Evolutionary conservation across 2,329 filamentous ascomycete genomes (phyloP).

Genomic region (Botrytis elliptica): DNA sequence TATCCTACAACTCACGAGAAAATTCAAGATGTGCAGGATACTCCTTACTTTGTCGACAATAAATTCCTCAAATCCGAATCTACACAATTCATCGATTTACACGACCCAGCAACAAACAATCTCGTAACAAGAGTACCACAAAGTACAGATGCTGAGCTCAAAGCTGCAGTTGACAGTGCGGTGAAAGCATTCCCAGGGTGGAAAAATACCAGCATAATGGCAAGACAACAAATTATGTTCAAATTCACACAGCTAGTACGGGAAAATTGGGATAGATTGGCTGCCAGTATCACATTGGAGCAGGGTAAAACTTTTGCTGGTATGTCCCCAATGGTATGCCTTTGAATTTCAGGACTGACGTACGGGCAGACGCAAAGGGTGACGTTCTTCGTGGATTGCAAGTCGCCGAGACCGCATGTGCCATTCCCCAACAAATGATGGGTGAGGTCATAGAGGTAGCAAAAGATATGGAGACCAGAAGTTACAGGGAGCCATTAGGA

Average conservation of each 20-base stretch:
- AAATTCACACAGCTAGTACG: slow-evolving; percentile 76
- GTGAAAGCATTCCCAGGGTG: slow-evolving; percentile 73
- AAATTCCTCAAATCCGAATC: slow-evolving; percentile 68
- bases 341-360: slow-evolving; percentile 1
- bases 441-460: slow-evolving; percentile 82
- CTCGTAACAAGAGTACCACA: slow-evolving; percentile 80
- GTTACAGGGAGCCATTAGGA: slow-evolving; percentile 77
- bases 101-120: slow-evolving; percentile 84
- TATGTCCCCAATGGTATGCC: slow-evolving; percentile 23
- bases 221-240: slow-evolving; percentile 84
- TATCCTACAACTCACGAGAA: slow-evolving; percentile 73
- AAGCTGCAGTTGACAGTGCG: slow-evolving; percentile 72
- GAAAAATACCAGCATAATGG: slow-evolving; percentile 69
- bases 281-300: slow-evolving; percentile 81
- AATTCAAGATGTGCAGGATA: slow-evolving; percentile 65
- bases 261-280: slow-evolving; percentile 81
- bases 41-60: slow-evolving; percentile 81
- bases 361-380: slow-evolving; percentile 63
- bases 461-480: slow-evolving; percentile 87
- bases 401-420: slow-evolving; percentile 80
- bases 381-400: slow-evolving; percentile 81
- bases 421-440: slow-evolving; percentile 76
- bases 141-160: slow-evolving; percentile 74
- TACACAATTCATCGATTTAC: slow-evolving; percentile 72
- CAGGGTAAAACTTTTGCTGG: slow-evolving; percentile 81